Conservation (phyloP, 192 early-diverging fungal species). For the Podila clonocystis region DNA sequence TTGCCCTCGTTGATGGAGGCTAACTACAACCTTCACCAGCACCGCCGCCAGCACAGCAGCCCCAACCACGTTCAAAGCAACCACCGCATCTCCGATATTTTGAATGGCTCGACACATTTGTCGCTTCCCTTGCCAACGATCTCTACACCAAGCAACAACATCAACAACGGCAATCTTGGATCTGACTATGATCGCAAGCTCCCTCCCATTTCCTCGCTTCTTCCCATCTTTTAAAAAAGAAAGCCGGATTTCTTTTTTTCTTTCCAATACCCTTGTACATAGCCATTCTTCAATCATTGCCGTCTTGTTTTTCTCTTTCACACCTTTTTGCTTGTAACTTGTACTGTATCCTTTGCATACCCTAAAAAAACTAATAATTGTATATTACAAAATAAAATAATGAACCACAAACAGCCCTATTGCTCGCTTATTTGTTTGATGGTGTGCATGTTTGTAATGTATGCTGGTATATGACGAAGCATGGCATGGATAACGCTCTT, state of each 20-base stretch:
- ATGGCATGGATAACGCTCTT: no score
- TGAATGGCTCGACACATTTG: conserved; percentile 48
- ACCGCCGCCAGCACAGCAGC: conserved; percentile 31
- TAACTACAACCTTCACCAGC: conserved; percentile 49
- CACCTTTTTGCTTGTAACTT: neutral
- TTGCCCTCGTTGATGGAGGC: conserved; percentile 43
- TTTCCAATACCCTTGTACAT: neutral
- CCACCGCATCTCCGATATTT: conserved; percentile 43
- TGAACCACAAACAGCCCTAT: no score
- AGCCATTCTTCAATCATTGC: neutral
- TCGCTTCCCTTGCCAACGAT: conserved; percentile 42
- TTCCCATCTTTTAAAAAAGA: conserved; percentile 33
- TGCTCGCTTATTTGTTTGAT: no score
- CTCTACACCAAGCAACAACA: conserved; percentile 12
- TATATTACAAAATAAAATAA: no score
- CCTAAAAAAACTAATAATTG: neutral
- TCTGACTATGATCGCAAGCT: conserved; percentile 42
- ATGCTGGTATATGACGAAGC: no score
- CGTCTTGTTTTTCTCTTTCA: neutral
- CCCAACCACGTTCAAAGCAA: conserved; percentile 16
- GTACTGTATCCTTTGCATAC: conserved; percentile 3
- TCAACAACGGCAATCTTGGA: conserved; percentile 20
- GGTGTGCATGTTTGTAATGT: no score
- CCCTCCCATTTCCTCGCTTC: conserved; percentile 49
- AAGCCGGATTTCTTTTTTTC: neutral